Evolutionary conservation across 108 stramenopile genomes (phyloP).

Genomic region (Schizochytrium sp.): DNA sequence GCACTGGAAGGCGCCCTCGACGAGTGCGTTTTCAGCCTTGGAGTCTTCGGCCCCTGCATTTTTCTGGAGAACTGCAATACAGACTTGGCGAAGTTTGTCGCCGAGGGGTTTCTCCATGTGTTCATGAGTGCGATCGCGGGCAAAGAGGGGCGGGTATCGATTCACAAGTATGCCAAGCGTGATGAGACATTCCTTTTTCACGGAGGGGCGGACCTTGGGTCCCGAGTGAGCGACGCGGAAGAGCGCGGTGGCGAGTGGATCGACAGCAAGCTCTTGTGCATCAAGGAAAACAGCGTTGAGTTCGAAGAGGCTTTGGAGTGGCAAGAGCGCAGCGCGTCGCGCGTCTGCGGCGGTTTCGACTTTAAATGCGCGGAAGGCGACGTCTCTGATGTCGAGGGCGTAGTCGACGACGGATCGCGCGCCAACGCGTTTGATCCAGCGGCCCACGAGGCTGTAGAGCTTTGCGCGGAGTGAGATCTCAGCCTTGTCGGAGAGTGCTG

Average conservation of each 20-base stretch:
- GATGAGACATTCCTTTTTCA: background rate
- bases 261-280: background rate
- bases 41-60: background rate
- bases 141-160: background rate
- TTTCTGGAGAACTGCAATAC: background rate
- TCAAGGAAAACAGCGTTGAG: background rate
- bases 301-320: background rate
- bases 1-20: background rate
- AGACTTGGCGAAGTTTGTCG: background rate
- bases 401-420: background rate
- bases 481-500: background rate
- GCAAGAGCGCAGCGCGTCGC: background rate
- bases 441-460: background rate
- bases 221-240: background rate
- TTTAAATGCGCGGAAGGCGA: background rate
- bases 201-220: background rate
- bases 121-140: background rate
- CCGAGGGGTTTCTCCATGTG: background rate
- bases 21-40: background rate
- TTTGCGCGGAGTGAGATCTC: background rate
- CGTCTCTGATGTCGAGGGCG: background rate
- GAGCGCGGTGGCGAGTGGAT: background rate
- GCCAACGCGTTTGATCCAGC: background rate
- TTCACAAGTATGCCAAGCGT: background rate
- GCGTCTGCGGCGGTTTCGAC: background rate